Evolutionary conservation across 2,329 filamentous ascomycete genomes (phyloP), one percentile per base, ranked within the genome.

Genomic region (Aureobasidium lini): DNA sequence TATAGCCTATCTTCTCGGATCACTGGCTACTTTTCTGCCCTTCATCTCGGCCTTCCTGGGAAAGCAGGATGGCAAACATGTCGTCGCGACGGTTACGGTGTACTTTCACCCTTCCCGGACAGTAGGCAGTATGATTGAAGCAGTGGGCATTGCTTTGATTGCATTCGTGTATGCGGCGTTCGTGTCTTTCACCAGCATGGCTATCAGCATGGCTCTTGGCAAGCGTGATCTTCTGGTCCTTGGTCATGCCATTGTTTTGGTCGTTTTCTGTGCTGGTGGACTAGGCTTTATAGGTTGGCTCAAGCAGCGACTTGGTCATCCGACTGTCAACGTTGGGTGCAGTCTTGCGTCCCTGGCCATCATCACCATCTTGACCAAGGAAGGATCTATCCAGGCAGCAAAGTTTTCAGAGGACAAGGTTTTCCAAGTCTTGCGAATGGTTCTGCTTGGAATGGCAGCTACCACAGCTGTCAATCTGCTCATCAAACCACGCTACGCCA

Each of bases 81-180:
- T 96, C 69, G 90, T 96, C 54, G 91, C 91, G 34, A 96, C 93
- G 2, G 84, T 96, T 60, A 95, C 90, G 0, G 92, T 96, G 10
- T 97, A 96, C 69, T 97, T 96, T 68, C 91, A 96, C 71, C 91
- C 93, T 4, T 89, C 90, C 6, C 81, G 93, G 60, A 90, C 90
- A 16, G 83, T 86, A 29, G 93, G 93, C 0, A 94, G 89, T 64
- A 96, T 96, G 90, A 82, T 90, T 60, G 89, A 96, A 73, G 92
- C 91, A 3, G 82, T 87, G 10, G 75, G 92, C 36, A 84, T 94
- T 60, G 89, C 90, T 6, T 75, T 89, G 39, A 78, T 88, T 36
- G 92, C 91, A 1, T 89, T 96, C 62, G 73, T 85, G 39, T 97
- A 95, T 70, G 86, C 87, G 2, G 82, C 85, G 36, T 77, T 90